Evolutionary conservation across 305 asterid species (phyloP).

Genomic region (Nicotiana rustica): DNA sequence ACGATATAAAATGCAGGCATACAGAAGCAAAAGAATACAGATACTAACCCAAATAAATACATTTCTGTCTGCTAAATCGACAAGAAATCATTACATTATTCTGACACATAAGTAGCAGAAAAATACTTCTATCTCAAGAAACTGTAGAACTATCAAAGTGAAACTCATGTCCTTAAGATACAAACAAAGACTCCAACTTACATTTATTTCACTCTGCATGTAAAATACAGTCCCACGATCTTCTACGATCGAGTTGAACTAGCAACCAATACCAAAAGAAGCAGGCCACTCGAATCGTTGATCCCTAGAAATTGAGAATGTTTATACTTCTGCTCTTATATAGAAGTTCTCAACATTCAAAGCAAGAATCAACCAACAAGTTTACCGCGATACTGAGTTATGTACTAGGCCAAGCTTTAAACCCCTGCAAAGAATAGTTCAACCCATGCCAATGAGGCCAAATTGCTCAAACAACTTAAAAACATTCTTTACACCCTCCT

Average conservation of each 20-base stretch:
- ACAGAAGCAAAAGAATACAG: background rate
- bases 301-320: background rate
- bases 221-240: constrained; percentile 1
- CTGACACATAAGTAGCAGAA: background rate
- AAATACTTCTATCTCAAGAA: background rate
- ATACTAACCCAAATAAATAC: background rate
- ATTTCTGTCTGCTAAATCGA: background rate
- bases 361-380: constrained; percentile 10
- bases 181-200: background rate
- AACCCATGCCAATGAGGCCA: constrained; percentile 23
- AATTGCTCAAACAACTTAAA: background rate
- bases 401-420: constrained; percentile 24
- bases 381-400: constrained; percentile 1
- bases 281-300: background rate
- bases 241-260: background rate
- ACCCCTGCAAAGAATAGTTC: constrained; percentile 30
- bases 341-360: constrained; percentile 9
- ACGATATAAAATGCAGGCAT: background rate
- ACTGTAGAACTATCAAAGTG: background rate
- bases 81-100: background rate
- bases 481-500: background rate
- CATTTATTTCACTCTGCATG: constrained; percentile 27
- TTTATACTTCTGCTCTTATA: background rate
- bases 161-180: background rate
- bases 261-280: background rate